Base-by-base conservation (phyloP, 1,284 basidiomycete species). In the Puccinia novopanici region DNA sequence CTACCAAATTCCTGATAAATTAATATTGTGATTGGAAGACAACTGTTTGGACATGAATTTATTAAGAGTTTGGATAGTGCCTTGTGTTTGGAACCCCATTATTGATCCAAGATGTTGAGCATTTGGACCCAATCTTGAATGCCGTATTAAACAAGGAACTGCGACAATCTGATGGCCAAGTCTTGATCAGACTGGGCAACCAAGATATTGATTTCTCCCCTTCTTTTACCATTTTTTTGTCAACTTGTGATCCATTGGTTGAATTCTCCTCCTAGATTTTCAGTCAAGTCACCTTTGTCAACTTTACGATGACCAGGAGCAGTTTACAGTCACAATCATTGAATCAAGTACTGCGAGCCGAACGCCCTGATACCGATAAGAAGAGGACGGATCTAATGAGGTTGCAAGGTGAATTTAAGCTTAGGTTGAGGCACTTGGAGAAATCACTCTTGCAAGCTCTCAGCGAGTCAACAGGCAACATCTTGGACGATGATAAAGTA, bases 151-250 rank as follows among this genome's bases (percentile, higher is more conserved):
- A n/a, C n/a, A n/a, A n/a, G n/a, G 97, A 99, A 87, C 93, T 98
- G 63, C 90, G 96, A 55, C 90, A 86, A 30, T 87, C 87, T 2
- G 97, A 98, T 75, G 97, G 97, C 59, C 94, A 98, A 86, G 95
- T 99, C 15, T 90, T 99, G 68, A 98, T 99, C 84, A 93, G 97
- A 70, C 89, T 99, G 37, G 97, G 97, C n/a, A 97, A 89, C 85
- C 96, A 99, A 87, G 98, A 99, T 83, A 98, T 99, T 85, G 97
- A 99, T n/a, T n/a, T n/a, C 86, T 98, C 96, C 0, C 97, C 98
- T 3, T 92, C 95, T 15, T 99, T 99, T 89, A 96, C 93, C 13
- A 96, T 99, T 93, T 99, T 99, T 90, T 89, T 99, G 71, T 94
- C 97, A 2, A 99, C 97, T 10, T 89, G 96, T 34, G 95, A 99